Evolutionary conservation across 2,329 filamentous ascomycete genomes (phyloP).

Genomic region (Westerdykella sp.): DNA sequence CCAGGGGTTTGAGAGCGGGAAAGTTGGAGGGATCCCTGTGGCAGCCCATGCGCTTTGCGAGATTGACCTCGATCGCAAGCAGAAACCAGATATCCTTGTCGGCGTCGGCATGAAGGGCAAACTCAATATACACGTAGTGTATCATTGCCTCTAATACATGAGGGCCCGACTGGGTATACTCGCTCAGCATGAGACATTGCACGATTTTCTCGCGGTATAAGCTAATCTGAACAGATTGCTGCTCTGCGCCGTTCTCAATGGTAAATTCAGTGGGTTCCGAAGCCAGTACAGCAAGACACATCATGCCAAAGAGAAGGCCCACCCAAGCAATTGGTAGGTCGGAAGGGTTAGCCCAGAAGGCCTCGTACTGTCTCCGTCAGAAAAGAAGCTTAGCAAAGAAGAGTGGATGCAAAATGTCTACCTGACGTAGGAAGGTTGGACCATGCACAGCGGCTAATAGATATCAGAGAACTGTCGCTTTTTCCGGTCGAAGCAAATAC

Average conservation of each 20-base stretch:
- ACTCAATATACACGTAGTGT: neutral
- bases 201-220: neutral
- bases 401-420: neutral
- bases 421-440: conserved; percentile 1
- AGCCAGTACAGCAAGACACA: neutral
- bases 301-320: neutral
- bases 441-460: conserved; percentile 1
- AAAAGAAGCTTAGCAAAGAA: neutral
- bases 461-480: neutral
- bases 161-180: neutral
- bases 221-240: too few species aligned
- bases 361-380: neutral
- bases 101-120: neutral
- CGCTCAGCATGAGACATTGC: neutral
- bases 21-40: neutral
- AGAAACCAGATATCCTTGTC: neutral
- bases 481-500: neutral
- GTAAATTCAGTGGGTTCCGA: neutral
- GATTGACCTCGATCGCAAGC: neutral
- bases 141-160: neutral
- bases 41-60: neutral
- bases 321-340: neutral
- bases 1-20: conserved; percentile 20
- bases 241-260: too few species aligned
- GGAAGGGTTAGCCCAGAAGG: neutral